Conservation (phyloP, 257 asterid species). For the Solanum chiquidenum region DNA sequence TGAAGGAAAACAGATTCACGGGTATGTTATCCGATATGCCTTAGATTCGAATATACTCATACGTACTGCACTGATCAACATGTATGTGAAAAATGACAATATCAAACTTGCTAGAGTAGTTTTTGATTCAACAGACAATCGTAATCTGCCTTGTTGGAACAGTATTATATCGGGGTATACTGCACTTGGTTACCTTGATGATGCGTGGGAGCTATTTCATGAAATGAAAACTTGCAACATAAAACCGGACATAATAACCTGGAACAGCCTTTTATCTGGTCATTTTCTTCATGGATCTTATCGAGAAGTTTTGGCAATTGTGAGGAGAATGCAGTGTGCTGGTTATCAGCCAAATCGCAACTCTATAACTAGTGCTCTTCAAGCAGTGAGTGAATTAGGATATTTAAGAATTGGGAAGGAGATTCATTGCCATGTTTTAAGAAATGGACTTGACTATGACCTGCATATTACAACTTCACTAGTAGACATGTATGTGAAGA, state of each 20-base stretch:
- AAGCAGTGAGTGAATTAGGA: constrained; percentile 37
- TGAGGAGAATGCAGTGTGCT: constrained; percentile 32
- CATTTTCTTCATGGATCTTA: constrained; percentile 25
- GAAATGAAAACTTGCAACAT: constrained; percentile 27
- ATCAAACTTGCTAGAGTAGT: constrained; percentile 27
- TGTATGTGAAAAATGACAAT: constrained; percentile 35
- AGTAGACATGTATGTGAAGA: constrained; percentile 55
- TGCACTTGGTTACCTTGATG: constrained; percentile 23
- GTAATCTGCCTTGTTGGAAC: constrained; percentile 49
- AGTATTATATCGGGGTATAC: constrained; percentile 39
- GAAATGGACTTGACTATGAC: constrained; percentile 34
- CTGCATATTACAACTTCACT: constrained; percentile 31
- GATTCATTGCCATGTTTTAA: constrained; percentile 36
- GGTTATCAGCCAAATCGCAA: constrained; percentile 42
- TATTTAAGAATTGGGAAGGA: constrained; percentile 21
- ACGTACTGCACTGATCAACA: constrained; percentile 41
- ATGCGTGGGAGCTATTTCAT: constrained; percentile 32
- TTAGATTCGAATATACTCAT: constrained; percentile 25
- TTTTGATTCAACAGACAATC: constrained; percentile 34
- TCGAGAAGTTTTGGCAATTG: constrained; percentile 21
- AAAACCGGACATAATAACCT: constrained; percentile 46
- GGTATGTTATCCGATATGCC: constrained; percentile 33
- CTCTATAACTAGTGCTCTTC: constrained; percentile 38
- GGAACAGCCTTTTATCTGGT: constrained; percentile 56
- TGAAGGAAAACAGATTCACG: constrained; percentile 52